phyloP scores from a whole-genome alignment of 1,139 yeast species.

The Geotrichum aggregatum region DNA sequence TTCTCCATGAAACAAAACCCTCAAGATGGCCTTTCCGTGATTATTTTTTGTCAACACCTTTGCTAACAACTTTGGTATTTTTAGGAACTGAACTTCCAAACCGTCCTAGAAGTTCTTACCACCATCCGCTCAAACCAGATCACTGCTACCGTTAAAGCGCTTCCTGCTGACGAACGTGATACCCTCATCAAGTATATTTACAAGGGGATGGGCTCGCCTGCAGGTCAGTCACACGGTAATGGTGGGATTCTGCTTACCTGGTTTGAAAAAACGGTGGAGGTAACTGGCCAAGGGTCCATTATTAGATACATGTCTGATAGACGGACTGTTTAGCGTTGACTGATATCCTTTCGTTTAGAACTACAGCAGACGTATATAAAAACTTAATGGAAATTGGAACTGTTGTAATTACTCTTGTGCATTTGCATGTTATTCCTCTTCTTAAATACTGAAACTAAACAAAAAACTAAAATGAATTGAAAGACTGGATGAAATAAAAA shows the following conservation, averaged over 20 bases:
- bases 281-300: constrained; percentile 84
- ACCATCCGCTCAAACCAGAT: constrained; percentile 75
- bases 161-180: constrained; percentile 66
- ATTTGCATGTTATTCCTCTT: no score
- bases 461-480: neutral
- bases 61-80: neutral
- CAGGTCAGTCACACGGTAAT: constrained; percentile 66
- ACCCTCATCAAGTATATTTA: constrained; percentile 79
- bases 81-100: constrained; percentile 44
- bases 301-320: constrained; percentile 83
- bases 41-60: no score
- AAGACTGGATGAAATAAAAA: neutral
- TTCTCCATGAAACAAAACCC: no score
- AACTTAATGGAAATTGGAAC: neutral
- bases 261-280: constrained; percentile 86
- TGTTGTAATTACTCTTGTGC: neutral
- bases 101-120: constrained; percentile 71
- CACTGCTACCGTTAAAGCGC: constrained; percentile 52
- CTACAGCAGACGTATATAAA: neutral
- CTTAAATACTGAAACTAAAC: neutral
- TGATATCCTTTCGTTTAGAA: neutral
- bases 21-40: no score
- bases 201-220: constrained; percentile 72
- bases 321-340: constrained; percentile 59
- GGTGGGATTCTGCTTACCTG: constrained; percentile 84